Evolutionary conservation across 352 stramenopile genomes (phyloP).

Genomic region (Elongisporangium undulatum): DNA sequence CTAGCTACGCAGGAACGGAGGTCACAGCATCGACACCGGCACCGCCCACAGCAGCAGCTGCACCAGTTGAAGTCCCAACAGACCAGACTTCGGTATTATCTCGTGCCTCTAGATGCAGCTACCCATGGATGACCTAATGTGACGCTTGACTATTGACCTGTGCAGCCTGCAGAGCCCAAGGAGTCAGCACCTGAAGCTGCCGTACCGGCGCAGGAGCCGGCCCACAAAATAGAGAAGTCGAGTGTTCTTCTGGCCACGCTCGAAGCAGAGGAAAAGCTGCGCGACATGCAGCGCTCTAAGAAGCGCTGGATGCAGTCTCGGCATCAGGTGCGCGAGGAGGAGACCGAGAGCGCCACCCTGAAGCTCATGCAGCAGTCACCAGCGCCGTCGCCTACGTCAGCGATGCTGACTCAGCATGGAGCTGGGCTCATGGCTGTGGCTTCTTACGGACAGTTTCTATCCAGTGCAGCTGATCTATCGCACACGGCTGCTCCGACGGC

Average conservation of each 20-base stretch:
- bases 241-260: conserved; percentile 46
- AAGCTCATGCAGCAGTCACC: conserved; percentile 10
- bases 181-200: not conserved
- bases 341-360: conserved; percentile 50
- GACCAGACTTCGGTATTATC: not conserved
- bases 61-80: not conserved
- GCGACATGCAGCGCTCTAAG: conserved; percentile 49
- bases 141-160: not conserved
- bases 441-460: conserved; percentile 3
- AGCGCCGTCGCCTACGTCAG: not conserved
- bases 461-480: conserved; percentile 3
- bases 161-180: not conserved
- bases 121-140: not conserved
- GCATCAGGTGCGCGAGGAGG: conserved; percentile 52
- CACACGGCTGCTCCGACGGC: conserved; percentile 6
- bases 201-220: conserved; percentile 1
- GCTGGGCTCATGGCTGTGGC: not conserved
- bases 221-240: conserved; percentile 11
- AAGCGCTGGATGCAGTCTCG: conserved; percentile 58
- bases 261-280: conserved; percentile 43
- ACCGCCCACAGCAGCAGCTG: not conserved
- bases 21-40: not conserved
- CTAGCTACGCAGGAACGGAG: not conserved
- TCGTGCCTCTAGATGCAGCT: not conserved
- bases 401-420: not conserved